These are phyloP conservation scores for Termitomyces sp. DNA, from an alignment of 1,284 basidiomycete genomes.

Conservation along the genomic window DNA sequence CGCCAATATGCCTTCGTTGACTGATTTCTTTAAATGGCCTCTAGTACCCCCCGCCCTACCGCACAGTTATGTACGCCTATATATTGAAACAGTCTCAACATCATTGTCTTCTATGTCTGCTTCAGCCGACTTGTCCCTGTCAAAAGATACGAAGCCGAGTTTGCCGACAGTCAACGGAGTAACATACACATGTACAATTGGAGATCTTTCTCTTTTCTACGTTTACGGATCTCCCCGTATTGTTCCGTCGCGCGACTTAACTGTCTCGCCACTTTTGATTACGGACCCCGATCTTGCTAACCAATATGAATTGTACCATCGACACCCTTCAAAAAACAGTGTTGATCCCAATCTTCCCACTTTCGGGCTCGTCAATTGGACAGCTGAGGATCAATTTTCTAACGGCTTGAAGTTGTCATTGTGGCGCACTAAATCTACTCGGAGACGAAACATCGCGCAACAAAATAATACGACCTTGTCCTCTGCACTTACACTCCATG, in stretches of 20 bases:
- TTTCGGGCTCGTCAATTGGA: conserved; percentile 65
- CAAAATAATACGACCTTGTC: background rate
- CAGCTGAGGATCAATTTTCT: conserved; percentile 33
- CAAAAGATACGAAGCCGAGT: conserved; percentile 9
- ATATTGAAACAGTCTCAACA: conserved; percentile 45
- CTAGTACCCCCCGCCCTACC: conserved; percentile 46
- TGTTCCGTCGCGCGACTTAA: conserved; percentile 14
- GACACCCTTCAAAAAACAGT: conserved; percentile 30
- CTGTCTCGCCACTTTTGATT: conserved; percentile 56
- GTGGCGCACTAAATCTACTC: conserved; percentile 43
- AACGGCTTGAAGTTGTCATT: conserved; percentile 50
- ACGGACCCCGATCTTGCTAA: conserved; percentile 53
- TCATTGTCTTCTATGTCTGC: conserved; percentile 25
- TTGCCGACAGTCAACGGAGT: conserved; percentile 2
- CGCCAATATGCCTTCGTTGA: conserved; percentile 19
- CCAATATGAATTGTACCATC: conserved; percentile 41
- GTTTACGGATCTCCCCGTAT: conserved; percentile 26
- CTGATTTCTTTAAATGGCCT: conserved; percentile 51
- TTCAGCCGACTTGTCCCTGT: background rate
- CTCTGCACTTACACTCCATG: conserved; percentile 9
- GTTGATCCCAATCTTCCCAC: conserved; percentile 36
- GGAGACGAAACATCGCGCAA: background rate
- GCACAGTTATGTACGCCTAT: conserved; percentile 49
- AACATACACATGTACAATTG: conserved; percentile 24
- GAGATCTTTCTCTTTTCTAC: conserved; percentile 51